Evolutionary conservation across 345 rosid genomes (phyloP).

Genomic region (Camelina laxa): DNA sequence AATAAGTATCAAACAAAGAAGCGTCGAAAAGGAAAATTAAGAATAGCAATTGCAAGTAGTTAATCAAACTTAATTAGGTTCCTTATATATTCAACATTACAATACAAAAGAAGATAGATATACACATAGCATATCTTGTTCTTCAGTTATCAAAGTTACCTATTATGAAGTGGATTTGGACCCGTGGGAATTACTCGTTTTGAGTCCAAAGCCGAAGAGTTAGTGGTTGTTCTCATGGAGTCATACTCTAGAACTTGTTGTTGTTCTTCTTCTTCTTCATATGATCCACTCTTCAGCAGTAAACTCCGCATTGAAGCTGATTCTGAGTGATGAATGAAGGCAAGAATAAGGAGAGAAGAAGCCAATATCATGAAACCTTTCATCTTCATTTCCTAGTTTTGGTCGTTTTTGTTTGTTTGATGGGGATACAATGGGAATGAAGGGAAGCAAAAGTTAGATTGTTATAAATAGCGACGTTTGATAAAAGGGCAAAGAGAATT

Average conservation of each 20-base stretch:
- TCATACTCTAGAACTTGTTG: constrained; percentile 1
- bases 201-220: constrained; percentile 32
- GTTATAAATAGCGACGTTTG: constrained; percentile 44
- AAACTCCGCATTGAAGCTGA: constrained; percentile 38
- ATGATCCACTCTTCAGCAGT: constrained; percentile 29
- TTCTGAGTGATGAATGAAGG: constrained; percentile 34
- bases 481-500: constrained; percentile 42
- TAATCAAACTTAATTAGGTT: background rate
- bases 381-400: constrained; percentile 35
- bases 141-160: constrained; percentile 29
- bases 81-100: constrained; percentile 22
- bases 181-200: constrained; percentile 44
- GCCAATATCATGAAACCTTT: constrained; percentile 33
- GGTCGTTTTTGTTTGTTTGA: constrained; percentile 27
- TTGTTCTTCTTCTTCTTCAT: constrained; percentile 29
- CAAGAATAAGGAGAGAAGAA: constrained; percentile 36
- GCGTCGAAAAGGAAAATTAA: background rate
- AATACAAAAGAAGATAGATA: constrained; percentile 37
- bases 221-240: constrained; percentile 11
- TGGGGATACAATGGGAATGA: constrained; percentile 6
- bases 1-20: constrained; percentile 5
- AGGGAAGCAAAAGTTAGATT: constrained; percentile 17
- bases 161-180: constrained; percentile 46
- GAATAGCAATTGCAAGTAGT: background rate
- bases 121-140: constrained; percentile 23